Conservation (phyloP, 2,329 filamentous ascomycete species). For the Colletotrichum australisinense region DNA sequence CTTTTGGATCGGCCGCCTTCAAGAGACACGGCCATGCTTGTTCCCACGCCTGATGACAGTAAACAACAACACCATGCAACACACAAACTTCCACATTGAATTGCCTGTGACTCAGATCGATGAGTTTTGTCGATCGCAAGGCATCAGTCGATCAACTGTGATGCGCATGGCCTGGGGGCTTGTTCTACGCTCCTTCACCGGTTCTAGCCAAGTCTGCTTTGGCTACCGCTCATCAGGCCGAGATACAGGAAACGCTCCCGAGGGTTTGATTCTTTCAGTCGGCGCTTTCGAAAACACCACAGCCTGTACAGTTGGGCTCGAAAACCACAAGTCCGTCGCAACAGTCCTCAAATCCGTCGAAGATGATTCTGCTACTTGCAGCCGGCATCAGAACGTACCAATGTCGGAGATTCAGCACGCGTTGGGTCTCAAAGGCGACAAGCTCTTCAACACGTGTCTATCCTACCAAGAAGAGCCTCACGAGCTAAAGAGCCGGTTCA, state of each 20-base stretch:
- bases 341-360: constrained; percentile 47
- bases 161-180: constrained; percentile 71
- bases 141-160: constrained; percentile 59
- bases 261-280: constrained; percentile 54
- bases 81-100: constrained; percentile 52
- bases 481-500: constrained; percentile 48
- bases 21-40: constrained; percentile 52
- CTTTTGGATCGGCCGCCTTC: constrained; percentile 59
- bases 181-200: constrained; percentile 65
- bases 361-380: constrained; percentile 42
- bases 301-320: constrained; percentile 48
- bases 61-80: constrained; percentile 44
- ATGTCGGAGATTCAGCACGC: constrained; percentile 59
- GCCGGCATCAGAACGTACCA: constrained; percentile 58
- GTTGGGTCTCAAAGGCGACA: constrained; percentile 53
- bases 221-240: constrained; percentile 61
- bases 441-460: constrained; percentile 63
- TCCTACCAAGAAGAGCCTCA: constrained; percentile 57
- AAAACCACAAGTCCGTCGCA: constrained; percentile 45
- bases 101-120: constrained; percentile 53
- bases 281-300: constrained; percentile 58
- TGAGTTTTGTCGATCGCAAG: constrained; percentile 52
- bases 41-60: constrained; percentile 54
- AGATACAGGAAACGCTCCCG: constrained; percentile 53
- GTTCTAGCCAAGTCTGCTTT: constrained; percentile 64